These are phyloP conservation scores for Chaetothyriales sp. DNA, from an alignment of 2,329 filamentous ascomycete genomes.

Conservation along the genomic window DNA sequence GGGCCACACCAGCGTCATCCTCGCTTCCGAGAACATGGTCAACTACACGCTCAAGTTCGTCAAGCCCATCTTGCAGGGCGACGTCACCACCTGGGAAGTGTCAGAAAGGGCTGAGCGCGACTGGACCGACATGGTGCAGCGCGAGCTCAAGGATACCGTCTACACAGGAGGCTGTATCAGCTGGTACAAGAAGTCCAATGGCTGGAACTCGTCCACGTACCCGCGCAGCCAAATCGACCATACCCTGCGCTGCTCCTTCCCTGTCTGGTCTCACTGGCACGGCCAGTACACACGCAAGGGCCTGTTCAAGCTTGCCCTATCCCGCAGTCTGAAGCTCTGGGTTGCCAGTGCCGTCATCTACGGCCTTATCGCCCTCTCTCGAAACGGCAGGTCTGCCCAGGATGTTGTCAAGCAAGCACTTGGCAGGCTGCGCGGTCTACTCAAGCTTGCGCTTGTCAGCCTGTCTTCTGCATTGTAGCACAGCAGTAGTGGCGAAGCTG, in stretches of 20 bases:
- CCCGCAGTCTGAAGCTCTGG: constrained; percentile 11
- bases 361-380: background rate
- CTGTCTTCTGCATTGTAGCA: background rate
- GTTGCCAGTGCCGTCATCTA: background rate
- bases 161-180: constrained; percentile 34
- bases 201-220: constrained; percentile 37
- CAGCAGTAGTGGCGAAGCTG: too few relatives aligned
- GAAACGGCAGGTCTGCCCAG: background rate
- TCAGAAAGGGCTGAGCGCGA: constrained; percentile 33
- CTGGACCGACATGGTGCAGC: constrained; percentile 35
- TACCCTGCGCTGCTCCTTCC: constrained; percentile 36
- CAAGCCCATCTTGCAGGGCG: constrained; percentile 35
- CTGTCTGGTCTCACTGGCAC: constrained; percentile 40
- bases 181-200: constrained; percentile 35
- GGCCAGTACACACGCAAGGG: constrained; percentile 37
- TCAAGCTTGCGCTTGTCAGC: background rate
- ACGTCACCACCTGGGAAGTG: constrained; percentile 30
- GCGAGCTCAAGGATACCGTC: constrained; percentile 30
- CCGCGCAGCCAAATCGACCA: constrained; percentile 39
- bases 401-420: background rate
- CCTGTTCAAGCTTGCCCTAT: constrained; percentile 19
- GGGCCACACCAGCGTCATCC: constrained; percentile 45
- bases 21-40: constrained; percentile 46
- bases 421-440: background rate
- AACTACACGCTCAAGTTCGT: constrained; percentile 45